Evolutionary conservation across 2,329 filamentous ascomycete genomes (phyloP), one percentile per base, ranked within the genome.

Genomic region (Colletotrichum eremochloae): DNA sequence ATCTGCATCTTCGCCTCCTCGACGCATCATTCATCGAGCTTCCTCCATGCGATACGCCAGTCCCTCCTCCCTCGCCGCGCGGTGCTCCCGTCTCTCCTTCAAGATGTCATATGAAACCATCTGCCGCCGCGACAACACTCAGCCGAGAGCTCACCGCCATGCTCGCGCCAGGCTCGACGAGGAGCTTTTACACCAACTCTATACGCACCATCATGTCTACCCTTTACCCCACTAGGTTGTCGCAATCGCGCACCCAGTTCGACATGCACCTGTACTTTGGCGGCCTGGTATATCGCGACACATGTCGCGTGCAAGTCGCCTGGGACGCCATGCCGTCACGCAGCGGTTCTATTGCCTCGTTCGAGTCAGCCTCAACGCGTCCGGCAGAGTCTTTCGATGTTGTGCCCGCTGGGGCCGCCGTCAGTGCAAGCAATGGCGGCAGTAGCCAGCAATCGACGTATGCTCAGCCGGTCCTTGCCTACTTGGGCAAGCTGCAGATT

Each of bases 181-280:
- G 80, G 20, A 79, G 81, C 1, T 79, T 83, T 31, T 75, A 79
- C 66, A 84, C 81, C 72, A 80, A 81, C 52, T 82, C 85, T 5
- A 79, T 89, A 67, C 83, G 82, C 74, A 81, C 77, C 38, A 77
- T 88, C 44, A 76, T 90, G 63, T 77, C 79, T 18, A 85, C 80
- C 1, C 77, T 90, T 6, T 90, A 82, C 80, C 83, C 83, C 20
- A 74, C 76, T 7, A 75, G 76, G 5, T 81, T 84, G 50, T 74
- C 71, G 71, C 61, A 77, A 75, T 48, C 73, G 78, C 2, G 48
- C 36, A 62, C 62, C 6, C 71, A 76, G 78, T 8, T 82, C 58
- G 63, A 87, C n/a, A 77, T 89, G 15, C 81, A 85, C 71, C 74
- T 89, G 2, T 85, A 84, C 74, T 89, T 88, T 74, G 87, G 86